Conservation (phyloP, 805 yeast species). For the Starmera quercuum region DNA sequence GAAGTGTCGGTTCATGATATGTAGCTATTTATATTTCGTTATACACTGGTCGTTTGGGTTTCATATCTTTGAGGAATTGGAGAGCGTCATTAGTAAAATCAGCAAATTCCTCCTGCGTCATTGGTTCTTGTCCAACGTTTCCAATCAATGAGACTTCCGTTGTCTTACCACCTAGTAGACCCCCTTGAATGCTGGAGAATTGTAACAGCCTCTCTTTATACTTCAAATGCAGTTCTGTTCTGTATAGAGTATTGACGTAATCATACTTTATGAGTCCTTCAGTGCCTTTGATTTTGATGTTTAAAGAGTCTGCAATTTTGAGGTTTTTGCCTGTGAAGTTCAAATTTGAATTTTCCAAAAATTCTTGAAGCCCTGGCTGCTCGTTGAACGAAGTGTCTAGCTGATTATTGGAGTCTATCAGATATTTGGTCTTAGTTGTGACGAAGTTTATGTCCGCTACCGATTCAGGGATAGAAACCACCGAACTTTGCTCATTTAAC, state of each 20-base stretch:
- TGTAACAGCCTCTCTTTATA: slow-evolving; percentile 30
- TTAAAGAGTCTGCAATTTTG: slow-evolving; percentile 31
- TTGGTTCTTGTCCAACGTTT: slow-evolving; percentile 9
- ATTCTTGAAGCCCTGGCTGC: slow-evolving; percentile 38
- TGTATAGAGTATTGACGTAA: slow-evolving; percentile 34
- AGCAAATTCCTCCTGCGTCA: slow-evolving; percentile 10
- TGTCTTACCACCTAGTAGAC: slow-evolving; percentile 46
- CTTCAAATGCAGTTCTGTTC: slow-evolving; percentile 37
- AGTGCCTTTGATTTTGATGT: slow-evolving; percentile 25
- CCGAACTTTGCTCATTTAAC: slow-evolving; percentile 35
- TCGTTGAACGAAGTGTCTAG: slow-evolving; percentile 13
- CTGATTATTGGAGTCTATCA: slow-evolving; percentile 4
- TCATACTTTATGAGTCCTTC: slow-evolving; percentile 35
- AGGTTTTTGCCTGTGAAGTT: slow-evolving; percentile 33
- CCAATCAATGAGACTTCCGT: slow-evolving; percentile 42
- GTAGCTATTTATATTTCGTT: background rate
- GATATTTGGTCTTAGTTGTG: slow-evolving; percentile 25
- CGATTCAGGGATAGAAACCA: slow-evolving; percentile 33
- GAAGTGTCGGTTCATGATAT: too few relatives aligned
- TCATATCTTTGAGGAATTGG: slow-evolving; percentile 10
- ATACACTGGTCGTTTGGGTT: background rate
- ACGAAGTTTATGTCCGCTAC: slow-evolving; percentile 38
- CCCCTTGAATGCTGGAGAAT: slow-evolving; percentile 46
- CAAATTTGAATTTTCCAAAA: slow-evolving; percentile 28
- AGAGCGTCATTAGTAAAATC: slow-evolving; percentile 11